phyloP scores from a whole-genome alignment of 768 basidiomycete species.

The Holtermannia corniformis region DNA sequence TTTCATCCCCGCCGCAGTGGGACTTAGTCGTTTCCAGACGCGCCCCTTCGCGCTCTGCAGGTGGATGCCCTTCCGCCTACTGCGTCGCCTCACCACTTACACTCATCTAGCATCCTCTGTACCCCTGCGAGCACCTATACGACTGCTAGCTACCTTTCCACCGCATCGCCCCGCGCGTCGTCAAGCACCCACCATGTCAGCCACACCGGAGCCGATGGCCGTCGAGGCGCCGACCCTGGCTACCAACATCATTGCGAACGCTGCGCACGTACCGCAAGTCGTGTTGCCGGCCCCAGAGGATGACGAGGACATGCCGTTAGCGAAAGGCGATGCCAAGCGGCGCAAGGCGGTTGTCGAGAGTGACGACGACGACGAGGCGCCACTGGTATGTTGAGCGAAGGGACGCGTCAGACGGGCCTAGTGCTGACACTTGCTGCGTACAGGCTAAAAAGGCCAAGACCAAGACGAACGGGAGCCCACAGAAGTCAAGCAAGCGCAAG shows the following conservation, averaged over 20 bases:
- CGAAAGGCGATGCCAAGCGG: too few relatives aligned
- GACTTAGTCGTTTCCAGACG: not conserved
- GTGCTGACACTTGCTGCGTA: not conserved
- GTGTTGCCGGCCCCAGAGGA: not conserved
- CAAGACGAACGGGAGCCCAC: not conserved
- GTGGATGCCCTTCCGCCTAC: too few relatives aligned
- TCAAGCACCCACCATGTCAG: too few relatives aligned
- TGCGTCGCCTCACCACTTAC: too few relatives aligned
- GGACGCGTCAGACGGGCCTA: not conserved
- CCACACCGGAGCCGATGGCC: constrained; percentile 16
- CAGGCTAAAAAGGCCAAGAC: too few relatives aligned
- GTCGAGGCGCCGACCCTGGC: constrained; percentile 22
- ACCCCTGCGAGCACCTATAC: too few relatives aligned
- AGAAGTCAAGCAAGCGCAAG: not conserved
- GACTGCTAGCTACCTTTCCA: too few relatives aligned
- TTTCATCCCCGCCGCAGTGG: not conserved
- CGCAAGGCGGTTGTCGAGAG: not conserved
- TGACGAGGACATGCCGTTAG: constrained; percentile 4
- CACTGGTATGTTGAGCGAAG: not conserved
- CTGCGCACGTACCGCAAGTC: constrained; percentile 23
- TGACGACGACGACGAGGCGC: not conserved
- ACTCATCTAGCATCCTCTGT: too few relatives aligned
- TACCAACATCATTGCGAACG: constrained; percentile 3
- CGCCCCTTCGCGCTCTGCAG: too few relatives aligned
- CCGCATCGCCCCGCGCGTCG: too few relatives aligned